Evolutionary conservation across 2,329 filamentous ascomycete genomes (phyloP), one percentile per base, ranked within the genome.

Genomic region (Fusarium sp.): DNA sequence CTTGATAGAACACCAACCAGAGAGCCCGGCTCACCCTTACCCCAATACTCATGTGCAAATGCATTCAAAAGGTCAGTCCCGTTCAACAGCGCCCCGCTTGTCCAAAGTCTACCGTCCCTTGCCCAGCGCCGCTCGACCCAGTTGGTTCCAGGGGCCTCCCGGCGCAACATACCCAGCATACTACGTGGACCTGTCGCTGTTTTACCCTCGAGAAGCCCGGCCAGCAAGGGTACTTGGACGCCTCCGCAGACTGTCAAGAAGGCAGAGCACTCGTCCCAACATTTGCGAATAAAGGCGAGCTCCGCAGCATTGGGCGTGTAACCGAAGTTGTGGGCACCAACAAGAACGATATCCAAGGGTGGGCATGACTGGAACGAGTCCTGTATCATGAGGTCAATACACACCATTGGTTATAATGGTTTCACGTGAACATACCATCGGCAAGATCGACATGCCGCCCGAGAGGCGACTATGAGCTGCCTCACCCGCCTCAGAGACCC

Each of bases 171-270:
- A 0, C 65, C 61, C 2, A 82, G 44, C 18, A 80, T 42, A 4
- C 58, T 3, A 3, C 75, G 77, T 2, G 81, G 81, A 1, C 70
- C 79, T 0, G 81, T 81, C 2, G 70, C 78, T 0, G 77, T 82
- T 71, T 80, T 81, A 6, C 76, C 79, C 2, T 75, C 54, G 4
- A 82, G 67, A 2, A 83, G 25, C 0, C 81, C 81, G 0, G 81
- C 78, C 27, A 74, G 61, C 1, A 78, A 68, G 3, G 77, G 76
- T 6, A 74, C 63, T 14, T 74, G 16, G 25, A 81, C 59, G 57
- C 81, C 81, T 10, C 75, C 80, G 61, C 81, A 83, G 64, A 83
- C 76, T 54, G 74, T 74, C 13, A 83, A 61, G 69, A 82, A 82
- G 2, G 79, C 81, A 8, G 76, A 46, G 71, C 77, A 80, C 7